phyloP scores from a whole-genome alignment of 805 yeast genomes.

The Cyberlindnera japonica region DNA sequence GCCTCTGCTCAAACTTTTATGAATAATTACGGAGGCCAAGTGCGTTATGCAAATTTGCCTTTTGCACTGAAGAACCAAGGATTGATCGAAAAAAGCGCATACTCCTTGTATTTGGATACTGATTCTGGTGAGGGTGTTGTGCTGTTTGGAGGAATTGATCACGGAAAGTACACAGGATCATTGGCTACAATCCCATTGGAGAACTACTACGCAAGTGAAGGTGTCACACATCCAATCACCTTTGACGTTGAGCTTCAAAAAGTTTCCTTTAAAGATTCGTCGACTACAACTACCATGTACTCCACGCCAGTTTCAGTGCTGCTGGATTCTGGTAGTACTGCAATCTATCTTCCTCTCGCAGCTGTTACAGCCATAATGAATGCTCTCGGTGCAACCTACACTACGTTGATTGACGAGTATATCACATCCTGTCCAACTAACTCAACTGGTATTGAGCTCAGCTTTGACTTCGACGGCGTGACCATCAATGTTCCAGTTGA shows the following conservation, averaged over 20 bases:
- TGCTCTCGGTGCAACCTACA: slow-evolving; percentile 33
- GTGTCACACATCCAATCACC: slow-evolving; percentile 35
- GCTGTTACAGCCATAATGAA: slow-evolving; percentile 21
- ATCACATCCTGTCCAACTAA: slow-evolving; percentile 2
- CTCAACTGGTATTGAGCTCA: neutral
- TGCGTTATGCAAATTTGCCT: slow-evolving; percentile 4
- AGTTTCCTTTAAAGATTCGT: slow-evolving; percentile 1
- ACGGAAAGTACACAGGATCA: slow-evolving; percentile 47
- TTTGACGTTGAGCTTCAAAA: slow-evolving; percentile 29
- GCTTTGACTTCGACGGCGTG: slow-evolving; percentile 5
- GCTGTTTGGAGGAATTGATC: slow-evolving; percentile 64
- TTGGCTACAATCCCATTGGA: slow-evolving; percentile 40
- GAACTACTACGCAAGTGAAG: slow-evolving; percentile 32
- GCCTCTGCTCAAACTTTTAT: slow-evolving; percentile 5
- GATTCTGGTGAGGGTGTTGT: slow-evolving; percentile 42
- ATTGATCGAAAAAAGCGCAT: slow-evolving; percentile 46
- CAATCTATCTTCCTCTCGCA: slow-evolving; percentile 40
- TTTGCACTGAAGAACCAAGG: slow-evolving; percentile 46
- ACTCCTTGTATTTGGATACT: slow-evolving; percentile 50
- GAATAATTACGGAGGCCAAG: slow-evolving; percentile 9
- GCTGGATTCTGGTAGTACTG: slow-evolving; percentile 59
- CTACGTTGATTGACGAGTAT: neutral
- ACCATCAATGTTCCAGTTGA: slow-evolving; percentile 3
- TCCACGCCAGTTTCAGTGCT: slow-evolving; percentile 29
- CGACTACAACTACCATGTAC: neutral